phyloP scores from a whole-genome alignment of 2,329 filamentous ascomycete species.

The Sporothrix mexicana region DNA sequence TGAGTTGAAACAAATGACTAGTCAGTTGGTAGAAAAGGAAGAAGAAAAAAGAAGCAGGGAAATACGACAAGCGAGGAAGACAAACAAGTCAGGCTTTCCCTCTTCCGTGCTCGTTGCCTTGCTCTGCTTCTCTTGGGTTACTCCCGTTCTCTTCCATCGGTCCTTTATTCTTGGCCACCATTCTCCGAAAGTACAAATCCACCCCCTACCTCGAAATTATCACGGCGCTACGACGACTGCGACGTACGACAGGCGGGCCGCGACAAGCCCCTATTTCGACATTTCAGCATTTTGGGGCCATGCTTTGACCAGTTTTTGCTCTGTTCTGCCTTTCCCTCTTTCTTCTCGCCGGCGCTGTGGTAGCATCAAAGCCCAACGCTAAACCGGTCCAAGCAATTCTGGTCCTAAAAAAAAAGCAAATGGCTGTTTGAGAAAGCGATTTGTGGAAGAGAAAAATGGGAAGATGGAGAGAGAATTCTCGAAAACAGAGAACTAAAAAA shows the following conservation, averaged over 20 bases:
- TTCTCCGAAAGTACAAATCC: not conserved
- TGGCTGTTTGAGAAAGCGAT: conserved; percentile 27
- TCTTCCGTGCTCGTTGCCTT: conserved; percentile 6
- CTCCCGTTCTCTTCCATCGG: not conserved
- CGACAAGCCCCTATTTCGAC: conserved; percentile 18
- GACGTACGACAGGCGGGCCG: conserved; percentile 16
- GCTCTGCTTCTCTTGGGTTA: not conserved
- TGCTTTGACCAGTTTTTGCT: not conserved
- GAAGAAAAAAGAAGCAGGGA: not conserved
- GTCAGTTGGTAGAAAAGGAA: not conserved
- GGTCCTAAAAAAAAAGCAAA: conserved; percentile 18
- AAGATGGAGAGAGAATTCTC: conserved; percentile 13
- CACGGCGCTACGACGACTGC: conserved; percentile 17
- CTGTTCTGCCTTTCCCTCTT: not conserved
- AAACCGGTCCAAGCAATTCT: conserved; percentile 22
- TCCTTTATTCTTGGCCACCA: not conserved
- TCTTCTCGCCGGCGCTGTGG: not conserved
- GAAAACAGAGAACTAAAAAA: not conserved
- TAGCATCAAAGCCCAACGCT: conserved; percentile 26
- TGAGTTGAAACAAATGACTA: conserved; percentile 16
- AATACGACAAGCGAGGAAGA: not conserved
- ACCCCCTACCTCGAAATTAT: conserved; percentile 22
- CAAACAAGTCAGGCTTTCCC: not conserved
- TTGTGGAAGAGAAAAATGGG: not conserved
- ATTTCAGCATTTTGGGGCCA: not conserved